Evolutionary conservation across 139 green algal genomes (phyloP).

Genomic region (Eudorina sp.): DNA sequence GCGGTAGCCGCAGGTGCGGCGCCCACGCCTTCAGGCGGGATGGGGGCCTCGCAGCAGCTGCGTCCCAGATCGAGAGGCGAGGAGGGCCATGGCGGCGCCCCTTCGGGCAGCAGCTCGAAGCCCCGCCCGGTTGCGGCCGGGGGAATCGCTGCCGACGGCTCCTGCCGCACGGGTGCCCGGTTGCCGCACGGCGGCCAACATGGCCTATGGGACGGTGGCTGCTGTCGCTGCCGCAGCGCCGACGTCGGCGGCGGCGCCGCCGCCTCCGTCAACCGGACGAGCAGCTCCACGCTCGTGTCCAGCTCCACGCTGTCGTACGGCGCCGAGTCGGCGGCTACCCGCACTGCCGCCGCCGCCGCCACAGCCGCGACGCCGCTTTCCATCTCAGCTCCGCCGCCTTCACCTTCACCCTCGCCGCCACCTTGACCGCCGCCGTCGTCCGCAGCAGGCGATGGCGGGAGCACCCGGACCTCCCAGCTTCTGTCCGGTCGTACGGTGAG

Average conservation of each 20-base stretch:
- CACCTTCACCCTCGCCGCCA: background rate
- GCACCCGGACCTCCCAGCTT: constrained; percentile 18
- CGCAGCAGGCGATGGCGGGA: background rate
- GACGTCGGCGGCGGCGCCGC: background rate
- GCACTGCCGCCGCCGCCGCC: background rate
- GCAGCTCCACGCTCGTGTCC: background rate
- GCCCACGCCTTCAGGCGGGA: too few species aligned
- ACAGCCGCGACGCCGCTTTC: background rate
- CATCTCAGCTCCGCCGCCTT: background rate
- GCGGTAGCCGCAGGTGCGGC: too few species aligned
- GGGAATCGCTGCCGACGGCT: too few species aligned
- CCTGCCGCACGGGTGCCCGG: too few species aligned
- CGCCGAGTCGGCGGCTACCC: background rate
- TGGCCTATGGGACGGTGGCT: too few species aligned
- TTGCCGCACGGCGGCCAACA: too few species aligned
- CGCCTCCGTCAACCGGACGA: background rate
- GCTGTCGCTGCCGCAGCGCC: background rate
- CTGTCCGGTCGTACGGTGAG: constrained; percentile 21
- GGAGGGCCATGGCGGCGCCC: too few species aligned
- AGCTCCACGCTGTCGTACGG: background rate
- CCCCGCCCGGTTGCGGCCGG: too few species aligned
- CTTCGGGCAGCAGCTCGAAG: too few species aligned
- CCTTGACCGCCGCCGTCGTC: background rate
- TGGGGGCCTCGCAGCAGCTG: too few species aligned
- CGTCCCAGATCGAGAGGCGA: too few species aligned